Percentiles rank a stretch among this genome's conserved stretches.
phyloP scores from a whole-genome alignment of 768 basidiomycete species.

The Trametes gibbosa region DNA sequence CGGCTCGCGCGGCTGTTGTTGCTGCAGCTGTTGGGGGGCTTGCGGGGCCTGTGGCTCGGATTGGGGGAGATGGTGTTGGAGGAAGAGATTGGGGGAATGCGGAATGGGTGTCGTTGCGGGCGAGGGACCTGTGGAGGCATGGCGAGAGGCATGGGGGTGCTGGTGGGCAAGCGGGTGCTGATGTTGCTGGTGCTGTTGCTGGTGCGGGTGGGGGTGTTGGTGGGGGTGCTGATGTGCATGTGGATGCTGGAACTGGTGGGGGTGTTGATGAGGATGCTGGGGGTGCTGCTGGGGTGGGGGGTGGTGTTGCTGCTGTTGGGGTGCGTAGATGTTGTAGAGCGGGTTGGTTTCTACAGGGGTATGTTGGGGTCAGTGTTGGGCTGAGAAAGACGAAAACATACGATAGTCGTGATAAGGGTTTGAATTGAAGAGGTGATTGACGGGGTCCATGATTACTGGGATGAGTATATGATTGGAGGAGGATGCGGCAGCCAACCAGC shows the following conservation, averaged over 20 bases:
- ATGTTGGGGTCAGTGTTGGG: conserved; percentile 5
- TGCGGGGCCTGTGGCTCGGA: not conserved
- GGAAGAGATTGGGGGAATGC: conserved; percentile 31
- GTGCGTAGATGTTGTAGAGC: conserved; percentile 25
- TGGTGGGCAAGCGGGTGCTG: conserved; percentile 18
- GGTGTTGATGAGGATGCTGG: conserved; percentile 3
- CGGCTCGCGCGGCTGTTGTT: conserved; percentile 20
- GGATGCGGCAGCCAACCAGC: conserved; percentile 14
- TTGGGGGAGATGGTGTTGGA: conserved; percentile 26
- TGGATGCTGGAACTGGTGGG: conserved; percentile 11
- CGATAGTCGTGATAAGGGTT: conserved; percentile 48
- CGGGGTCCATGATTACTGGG: conserved; percentile 41
- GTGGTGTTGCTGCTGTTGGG: conserved; percentile 16
- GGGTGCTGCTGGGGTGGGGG: conserved; percentile 19
- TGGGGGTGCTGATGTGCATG: conserved; percentile 27
- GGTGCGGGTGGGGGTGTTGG: conserved; percentile 28
- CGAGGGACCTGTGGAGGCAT: conserved; percentile 30
- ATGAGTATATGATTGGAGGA: conserved; percentile 22
- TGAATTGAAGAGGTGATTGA: conserved; percentile 61
- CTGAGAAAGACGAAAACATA: conserved; percentile 26
- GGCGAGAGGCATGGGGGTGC: conserved; percentile 30
- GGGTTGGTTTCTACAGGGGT: conserved; percentile 20
- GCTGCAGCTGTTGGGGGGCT: conserved; percentile 16
- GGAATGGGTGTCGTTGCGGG: conserved; percentile 26
- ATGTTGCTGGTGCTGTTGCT: conserved; percentile 21